Conservation (phyloP, 805 yeast species). For the Teunomyces gatunensis region DNA sequence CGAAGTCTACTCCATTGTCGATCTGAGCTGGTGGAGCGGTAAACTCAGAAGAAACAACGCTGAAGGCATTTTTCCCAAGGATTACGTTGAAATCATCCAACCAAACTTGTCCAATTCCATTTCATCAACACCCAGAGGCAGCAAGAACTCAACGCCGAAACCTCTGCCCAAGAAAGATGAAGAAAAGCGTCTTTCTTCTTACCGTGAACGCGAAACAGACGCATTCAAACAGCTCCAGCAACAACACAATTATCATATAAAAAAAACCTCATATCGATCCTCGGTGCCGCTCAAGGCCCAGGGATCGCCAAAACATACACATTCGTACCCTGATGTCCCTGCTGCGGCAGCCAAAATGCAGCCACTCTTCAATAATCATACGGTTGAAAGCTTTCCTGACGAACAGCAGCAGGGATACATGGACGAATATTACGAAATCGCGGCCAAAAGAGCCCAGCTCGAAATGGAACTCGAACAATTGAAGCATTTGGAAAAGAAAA, state of each 20-base stretch:
- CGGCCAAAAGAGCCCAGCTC: conserved; percentile 35
- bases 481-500: conserved; percentile 25
- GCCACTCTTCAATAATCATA: conserved; percentile 18
- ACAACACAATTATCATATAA: conserved; percentile 28
- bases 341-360: conserved; percentile 6
- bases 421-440: conserved; percentile 28
- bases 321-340: conserved; percentile 19
- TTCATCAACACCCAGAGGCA: conserved; percentile 16
- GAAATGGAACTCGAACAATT: conserved; percentile 38
- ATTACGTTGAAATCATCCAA: conserved; percentile 67
- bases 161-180: conserved; percentile 12
- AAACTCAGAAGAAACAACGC: conserved; percentile 72
- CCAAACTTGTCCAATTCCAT: conserved; percentile 13
- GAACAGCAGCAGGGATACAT: conserved; percentile 12
- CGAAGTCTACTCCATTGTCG: conserved; percentile 75
- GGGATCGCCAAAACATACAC: conserved; percentile 9
- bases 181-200: background rate
- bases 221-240: conserved; percentile 28
- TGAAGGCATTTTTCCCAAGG: conserved; percentile 83
- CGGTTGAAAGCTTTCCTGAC: conserved; percentile 27
- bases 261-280: conserved; percentile 11
- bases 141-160: conserved; percentile 8
- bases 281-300: background rate
- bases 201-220: conserved; percentile 29
- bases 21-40: conserved; percentile 94